Conservation (phyloP, 345 rosid species). For the Citrus unshiu region DNA sequence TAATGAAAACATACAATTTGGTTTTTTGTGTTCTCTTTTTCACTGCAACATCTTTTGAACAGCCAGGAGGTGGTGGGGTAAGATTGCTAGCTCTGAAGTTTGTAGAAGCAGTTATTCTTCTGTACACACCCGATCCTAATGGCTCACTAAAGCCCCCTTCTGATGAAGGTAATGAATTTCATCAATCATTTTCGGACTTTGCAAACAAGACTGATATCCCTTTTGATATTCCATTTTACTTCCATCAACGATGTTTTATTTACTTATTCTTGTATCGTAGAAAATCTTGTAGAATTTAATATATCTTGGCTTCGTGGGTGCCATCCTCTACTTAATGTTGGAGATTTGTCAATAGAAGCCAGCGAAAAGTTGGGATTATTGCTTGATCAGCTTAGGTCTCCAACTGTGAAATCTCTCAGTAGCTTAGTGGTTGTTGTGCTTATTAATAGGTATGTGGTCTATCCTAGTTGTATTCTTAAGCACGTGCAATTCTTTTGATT, state of each 20-base stretch:
- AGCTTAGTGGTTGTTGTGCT: slow-evolving; percentile 64
- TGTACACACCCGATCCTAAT: slow-evolving; percentile 80
- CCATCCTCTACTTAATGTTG: slow-evolving; percentile 79
- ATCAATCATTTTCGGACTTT: slow-evolving; percentile 6
- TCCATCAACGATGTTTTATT: background rate
- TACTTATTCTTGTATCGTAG: slow-evolving; percentile 42
- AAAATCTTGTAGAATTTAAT: slow-evolving; percentile 57
- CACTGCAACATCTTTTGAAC: slow-evolving; percentile 19
- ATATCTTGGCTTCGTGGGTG: slow-evolving; percentile 83
- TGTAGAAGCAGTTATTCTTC: slow-evolving; percentile 84
- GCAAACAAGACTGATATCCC: background rate
- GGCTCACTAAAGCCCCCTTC: slow-evolving; percentile 55
- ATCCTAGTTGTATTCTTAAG: slow-evolving; percentile 7
- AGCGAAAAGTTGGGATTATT: slow-evolving; percentile 67
- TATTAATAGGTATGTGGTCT: slow-evolving; percentile 54
- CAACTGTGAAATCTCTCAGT: slow-evolving; percentile 72
- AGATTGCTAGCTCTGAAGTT: slow-evolving; percentile 77
- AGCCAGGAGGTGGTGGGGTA: slow-evolving; percentile 83
- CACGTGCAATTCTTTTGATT: background rate
- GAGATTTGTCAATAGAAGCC: slow-evolving; percentile 90
- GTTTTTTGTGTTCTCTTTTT: slow-evolving; percentile 29
- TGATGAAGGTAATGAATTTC: slow-evolving; percentile 50
- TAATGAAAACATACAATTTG: slow-evolving; percentile 3
- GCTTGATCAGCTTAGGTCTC: slow-evolving; percentile 94
- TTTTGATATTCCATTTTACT: slow-evolving; percentile 1